Evolutionary conservation across 768 basidiomycete genomes (phyloP).

Genomic region (Polyporus arcularius): DNA sequence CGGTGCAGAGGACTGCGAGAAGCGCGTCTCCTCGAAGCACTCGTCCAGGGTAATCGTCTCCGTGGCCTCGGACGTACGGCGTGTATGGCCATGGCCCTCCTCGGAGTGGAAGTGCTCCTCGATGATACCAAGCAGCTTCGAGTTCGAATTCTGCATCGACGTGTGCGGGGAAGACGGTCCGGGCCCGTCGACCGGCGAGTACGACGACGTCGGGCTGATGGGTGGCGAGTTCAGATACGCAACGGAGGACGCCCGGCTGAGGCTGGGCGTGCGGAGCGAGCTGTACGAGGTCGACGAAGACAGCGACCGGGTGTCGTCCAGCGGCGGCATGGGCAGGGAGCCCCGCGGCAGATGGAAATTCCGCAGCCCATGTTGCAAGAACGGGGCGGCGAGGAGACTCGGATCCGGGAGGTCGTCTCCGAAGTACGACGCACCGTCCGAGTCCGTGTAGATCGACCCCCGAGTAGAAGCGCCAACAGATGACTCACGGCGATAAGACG

Average conservation of each 20-base stretch:
- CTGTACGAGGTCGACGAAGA: constrained; percentile 32
- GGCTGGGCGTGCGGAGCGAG: constrained; percentile 29
- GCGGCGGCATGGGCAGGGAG: constrained; percentile 34
- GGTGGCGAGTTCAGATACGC: constrained; percentile 34
- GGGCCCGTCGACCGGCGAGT: constrained; percentile 33
- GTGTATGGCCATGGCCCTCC: constrained; percentile 13
- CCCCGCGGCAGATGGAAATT: constrained; percentile 36
- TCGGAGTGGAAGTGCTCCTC: constrained; percentile 35
- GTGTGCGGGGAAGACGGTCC: constrained; percentile 18
- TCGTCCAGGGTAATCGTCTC: constrained; percentile 7
- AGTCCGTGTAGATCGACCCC: constrained; percentile 26
- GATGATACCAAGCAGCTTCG: constrained; percentile 36
- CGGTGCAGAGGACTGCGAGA: neutral
- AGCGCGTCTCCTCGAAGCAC: neutral
- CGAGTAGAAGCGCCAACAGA: neutral
- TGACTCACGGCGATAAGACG: constrained; percentile 10
- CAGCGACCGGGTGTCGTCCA: constrained; percentile 52
- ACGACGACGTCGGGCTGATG: constrained; percentile 31
- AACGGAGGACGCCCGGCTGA: constrained; percentile 33
- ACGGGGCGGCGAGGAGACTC: constrained; percentile 20
- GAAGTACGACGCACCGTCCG: constrained; percentile 38
- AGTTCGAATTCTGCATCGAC: constrained; percentile 1
- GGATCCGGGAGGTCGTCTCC: constrained; percentile 32
- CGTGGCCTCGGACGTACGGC: constrained; percentile 5
- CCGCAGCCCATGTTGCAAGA: constrained; percentile 19